These are phyloP conservation scores for Calendula officinalis DNA, from an alignment of 129 eudicot genomes.

Conservation along the genomic window DNA sequence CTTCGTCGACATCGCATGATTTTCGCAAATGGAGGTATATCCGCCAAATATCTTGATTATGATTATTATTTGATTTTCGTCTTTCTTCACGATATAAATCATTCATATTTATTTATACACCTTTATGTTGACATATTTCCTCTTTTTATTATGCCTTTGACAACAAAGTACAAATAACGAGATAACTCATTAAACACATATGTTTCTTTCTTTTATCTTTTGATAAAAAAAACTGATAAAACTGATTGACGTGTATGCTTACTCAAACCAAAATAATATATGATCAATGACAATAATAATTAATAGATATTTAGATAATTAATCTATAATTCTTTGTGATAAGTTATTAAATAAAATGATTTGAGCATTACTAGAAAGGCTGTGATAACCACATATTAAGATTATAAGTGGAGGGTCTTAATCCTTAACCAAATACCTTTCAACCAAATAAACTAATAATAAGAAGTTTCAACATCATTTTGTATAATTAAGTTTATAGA, in stretches of 20 bases:
- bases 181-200: slow-evolving; percentile 12
- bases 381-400: slow-evolving; percentile 5
- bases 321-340: too few species aligned
- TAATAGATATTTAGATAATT: too few species aligned
- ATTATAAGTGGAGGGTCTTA: slow-evolving; percentile 20
- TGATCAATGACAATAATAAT: neutral
- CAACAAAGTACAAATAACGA: slow-evolving; percentile 2
- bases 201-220: slow-evolving; percentile 3
- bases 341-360: neutral
- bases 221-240: neutral
- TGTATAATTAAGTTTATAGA: slow-evolving; percentile 6
- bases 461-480: slow-evolving; percentile 24
- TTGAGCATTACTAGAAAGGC: neutral
- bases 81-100: slow-evolving; percentile 17
- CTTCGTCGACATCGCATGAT: too few species aligned
- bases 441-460: slow-evolving; percentile 5
- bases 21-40: neutral
- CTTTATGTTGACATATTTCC: neutral
- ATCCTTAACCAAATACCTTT: slow-evolving; percentile 26
- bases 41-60: slow-evolving; percentile 11
- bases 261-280: slow-evolving; percentile 15
- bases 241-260: slow-evolving; percentile 16
- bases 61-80: slow-evolving; percentile 9
- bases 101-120: slow-evolving; percentile 12
- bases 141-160: slow-evolving; percentile 8